Conservation (phyloP, 768 basidiomycete genomes). For the Boletus coccyginus region DNA sequence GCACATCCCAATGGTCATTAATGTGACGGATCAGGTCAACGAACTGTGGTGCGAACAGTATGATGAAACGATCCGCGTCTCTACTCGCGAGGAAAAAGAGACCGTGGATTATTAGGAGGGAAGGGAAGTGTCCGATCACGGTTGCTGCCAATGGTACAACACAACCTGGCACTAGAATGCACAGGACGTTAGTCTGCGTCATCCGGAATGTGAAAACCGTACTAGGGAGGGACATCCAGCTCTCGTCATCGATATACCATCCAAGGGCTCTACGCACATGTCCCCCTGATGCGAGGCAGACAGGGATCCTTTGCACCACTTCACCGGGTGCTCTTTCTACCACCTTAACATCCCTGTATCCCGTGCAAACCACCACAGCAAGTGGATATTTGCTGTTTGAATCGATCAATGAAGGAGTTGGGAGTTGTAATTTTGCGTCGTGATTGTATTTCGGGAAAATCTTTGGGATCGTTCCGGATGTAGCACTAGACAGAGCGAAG, state of each 20-base stretch:
- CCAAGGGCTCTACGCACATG: slow-evolving; percentile 3
- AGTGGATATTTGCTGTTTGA: neutral
- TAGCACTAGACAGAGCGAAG: slow-evolving; percentile 11
- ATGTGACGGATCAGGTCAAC: slow-evolving; percentile 12
- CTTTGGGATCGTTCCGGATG: slow-evolving; percentile 15
- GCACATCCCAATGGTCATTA: slow-evolving; percentile 17
- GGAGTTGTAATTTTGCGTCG: neutral
- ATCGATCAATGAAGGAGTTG: neutral
- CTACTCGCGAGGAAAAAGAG: slow-evolving; percentile 16
- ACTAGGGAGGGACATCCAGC: neutral
- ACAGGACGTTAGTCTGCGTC: neutral
- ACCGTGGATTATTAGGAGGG: slow-evolving; percentile 21
- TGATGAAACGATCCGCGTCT: neutral
- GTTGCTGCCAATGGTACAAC: slow-evolving; percentile 18
- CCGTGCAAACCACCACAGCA: neutral
- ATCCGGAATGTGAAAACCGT: neutral
- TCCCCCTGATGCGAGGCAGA: neutral
- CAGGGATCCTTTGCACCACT: slow-evolving; percentile 6
- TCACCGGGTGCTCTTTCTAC: slow-evolving; percentile 4
- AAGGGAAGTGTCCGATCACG: slow-evolving; percentile 7
- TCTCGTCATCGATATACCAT: slow-evolving; percentile 12
- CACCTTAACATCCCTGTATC: slow-evolving; percentile 3
- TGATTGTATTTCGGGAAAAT: slow-evolving; percentile 12
- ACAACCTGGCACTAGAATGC: slow-evolving; percentile 5
- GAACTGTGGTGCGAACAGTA: slow-evolving; percentile 6